phyloP scores from a whole-genome alignment of 2,329 filamentous ascomycete species.

The Colletotrichum costaricense region DNA sequence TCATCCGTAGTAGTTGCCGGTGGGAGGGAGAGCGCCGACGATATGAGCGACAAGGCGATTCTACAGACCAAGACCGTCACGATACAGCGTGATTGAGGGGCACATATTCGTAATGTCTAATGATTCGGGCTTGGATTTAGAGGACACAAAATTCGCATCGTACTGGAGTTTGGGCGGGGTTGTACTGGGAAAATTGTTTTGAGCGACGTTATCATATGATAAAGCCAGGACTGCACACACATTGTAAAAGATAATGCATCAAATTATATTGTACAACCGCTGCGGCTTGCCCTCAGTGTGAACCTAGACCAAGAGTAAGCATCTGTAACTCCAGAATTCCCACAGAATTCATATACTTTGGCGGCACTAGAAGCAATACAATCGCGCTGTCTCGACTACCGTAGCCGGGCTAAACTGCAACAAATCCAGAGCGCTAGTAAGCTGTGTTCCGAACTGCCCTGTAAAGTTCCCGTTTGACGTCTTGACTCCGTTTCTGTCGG shows the following conservation, averaged over 20 bases:
- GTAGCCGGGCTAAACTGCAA: background rate
- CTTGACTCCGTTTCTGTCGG: background rate
- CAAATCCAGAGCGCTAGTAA: background rate
- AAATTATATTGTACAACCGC: background rate
- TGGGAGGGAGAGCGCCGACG: slow-evolving; percentile 33
- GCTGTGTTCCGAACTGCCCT: too few species aligned
- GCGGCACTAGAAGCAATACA: too few species aligned
- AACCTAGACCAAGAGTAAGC: background rate
- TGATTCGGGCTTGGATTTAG: background rate
- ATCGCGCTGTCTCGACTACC: background rate
- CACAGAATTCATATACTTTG: too few species aligned
- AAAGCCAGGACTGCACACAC: background rate
- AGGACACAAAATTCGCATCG: background rate
- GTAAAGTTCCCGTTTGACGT: background rate
- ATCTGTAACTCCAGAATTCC: too few species aligned
- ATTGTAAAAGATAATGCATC: background rate
- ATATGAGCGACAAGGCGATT: slow-evolving; percentile 42
- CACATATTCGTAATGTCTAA: background rate
- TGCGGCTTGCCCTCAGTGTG: background rate
- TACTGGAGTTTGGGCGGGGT: too few species aligned
- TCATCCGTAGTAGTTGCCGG: slow-evolving; percentile 30
- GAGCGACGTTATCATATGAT: background rate
- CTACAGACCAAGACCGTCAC: slow-evolving; percentile 41
- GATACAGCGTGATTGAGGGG: slow-evolving; percentile 22
- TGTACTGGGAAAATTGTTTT: background rate